A percentile compares a stretch with the other conserved stretches of the same genome.
These are phyloP conservation scores for Boechera divaricarpa DNA, from an alignment of 345 rosid genomes.

Conservation along the genomic window DNA sequence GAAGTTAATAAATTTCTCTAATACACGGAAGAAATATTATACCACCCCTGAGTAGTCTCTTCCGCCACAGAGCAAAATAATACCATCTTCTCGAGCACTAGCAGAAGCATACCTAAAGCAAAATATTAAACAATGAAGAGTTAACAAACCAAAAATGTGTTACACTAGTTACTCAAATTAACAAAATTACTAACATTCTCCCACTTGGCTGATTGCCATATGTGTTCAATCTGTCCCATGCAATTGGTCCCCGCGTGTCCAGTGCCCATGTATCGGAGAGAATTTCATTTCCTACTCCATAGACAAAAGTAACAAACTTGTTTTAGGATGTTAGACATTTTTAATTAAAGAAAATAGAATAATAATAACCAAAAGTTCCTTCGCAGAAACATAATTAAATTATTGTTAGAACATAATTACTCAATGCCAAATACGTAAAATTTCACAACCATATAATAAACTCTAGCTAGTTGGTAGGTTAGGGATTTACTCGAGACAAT, in stretches of 20 bases:
- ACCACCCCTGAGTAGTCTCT: constrained; percentile 74
- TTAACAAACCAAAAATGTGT: constrained; percentile 7
- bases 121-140: constrained; percentile 16
- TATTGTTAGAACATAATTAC: neutral
- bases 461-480: neutral
- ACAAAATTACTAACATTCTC: constrained; percentile 68
- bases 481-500: constrained; percentile 3
- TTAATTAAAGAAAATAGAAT: neutral
- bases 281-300: constrained; percentile 61
- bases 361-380: neutral
- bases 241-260: constrained; percentile 67
- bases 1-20: neutral
- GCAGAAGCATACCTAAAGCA: constrained; percentile 80
- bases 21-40: constrained; percentile 30
- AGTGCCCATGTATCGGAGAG: constrained; percentile 85
- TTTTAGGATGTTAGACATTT: neutral
- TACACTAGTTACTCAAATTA: constrained; percentile 14
- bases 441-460: neutral
- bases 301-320: neutral
- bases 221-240: constrained; percentile 74
- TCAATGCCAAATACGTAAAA: neutral
- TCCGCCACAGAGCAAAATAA: constrained; percentile 86
- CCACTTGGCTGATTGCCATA: constrained; percentile 73
- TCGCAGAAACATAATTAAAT: neutral
- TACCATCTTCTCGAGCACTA: constrained; percentile 74